phyloP scores from a whole-genome alignment of 306 rosid genomes.

The Dryas drummondii region DNA sequence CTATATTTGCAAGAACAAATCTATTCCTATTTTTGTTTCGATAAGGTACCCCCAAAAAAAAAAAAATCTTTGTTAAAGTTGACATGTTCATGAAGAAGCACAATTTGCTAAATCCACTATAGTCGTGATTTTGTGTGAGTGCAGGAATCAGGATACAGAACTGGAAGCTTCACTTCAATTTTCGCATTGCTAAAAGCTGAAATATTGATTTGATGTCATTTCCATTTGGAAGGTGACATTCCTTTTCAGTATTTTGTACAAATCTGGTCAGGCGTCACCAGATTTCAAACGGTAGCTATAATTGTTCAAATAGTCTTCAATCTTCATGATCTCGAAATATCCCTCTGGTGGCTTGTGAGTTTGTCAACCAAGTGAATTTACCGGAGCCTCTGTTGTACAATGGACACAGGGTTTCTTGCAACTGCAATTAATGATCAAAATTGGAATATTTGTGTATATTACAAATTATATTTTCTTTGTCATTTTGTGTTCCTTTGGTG shows the following conservation, averaged over 20 bases:
- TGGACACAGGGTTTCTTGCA: neutral
- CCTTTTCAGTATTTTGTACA: neutral
- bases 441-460: neutral
- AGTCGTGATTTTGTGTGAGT: neutral
- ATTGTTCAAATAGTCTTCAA: neutral
- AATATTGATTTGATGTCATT: neutral
- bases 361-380: neutral
- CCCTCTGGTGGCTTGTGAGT: neutral
- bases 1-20: conserved; percentile 5
- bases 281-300: neutral
- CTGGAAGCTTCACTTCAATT: neutral
- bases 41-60: conserved; percentile 16
- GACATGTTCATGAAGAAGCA: neutral
- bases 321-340: neutral
- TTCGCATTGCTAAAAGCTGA: neutral
- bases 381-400: neutral
- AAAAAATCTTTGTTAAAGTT: conserved; percentile 12
- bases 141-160: neutral
- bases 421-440: neutral
- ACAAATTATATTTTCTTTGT: neutral
- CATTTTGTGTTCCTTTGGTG: neutral
- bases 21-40: conserved; percentile 16
- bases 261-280: neutral
- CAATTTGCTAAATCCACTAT: neutral
- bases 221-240: neutral